These are phyloP conservation scores for Melanogaster broomeanus DNA, from an alignment of 768 basidiomycete genomes.

Conservation along the genomic window DNA sequence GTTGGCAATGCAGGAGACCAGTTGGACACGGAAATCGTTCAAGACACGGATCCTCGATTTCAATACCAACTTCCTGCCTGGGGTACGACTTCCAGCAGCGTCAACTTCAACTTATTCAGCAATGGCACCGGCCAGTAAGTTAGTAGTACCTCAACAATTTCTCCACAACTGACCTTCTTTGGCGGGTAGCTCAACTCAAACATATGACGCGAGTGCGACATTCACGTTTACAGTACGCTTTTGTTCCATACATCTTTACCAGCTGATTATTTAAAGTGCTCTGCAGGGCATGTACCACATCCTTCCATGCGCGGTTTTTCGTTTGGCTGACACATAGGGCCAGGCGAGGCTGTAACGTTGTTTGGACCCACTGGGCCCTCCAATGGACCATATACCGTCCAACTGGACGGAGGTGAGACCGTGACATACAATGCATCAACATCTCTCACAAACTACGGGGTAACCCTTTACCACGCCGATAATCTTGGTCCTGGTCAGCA, in stretches of 20 bases:
- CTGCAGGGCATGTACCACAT: conserved; percentile 24
- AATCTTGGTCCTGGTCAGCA: conserved; percentile 43
- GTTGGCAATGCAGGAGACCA: conserved; percentile 16
- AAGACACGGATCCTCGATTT: conserved; percentile 41
- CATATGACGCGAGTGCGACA: conserved; percentile 32
- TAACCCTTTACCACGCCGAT: conserved; percentile 34
- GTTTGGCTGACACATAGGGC: not conserved
- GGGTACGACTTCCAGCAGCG: conserved; percentile 30
- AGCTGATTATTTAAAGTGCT: conserved; percentile 10
- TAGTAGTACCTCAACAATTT: not conserved
- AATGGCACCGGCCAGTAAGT: conserved; percentile 45
- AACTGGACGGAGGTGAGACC: conserved; percentile 33
- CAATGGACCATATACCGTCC: conserved; percentile 36
- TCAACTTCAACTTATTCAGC: conserved; percentile 40
- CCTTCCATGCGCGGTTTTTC: not conserved
- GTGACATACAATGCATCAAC: conserved; percentile 20
- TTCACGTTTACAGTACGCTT: conserved; percentile 42
- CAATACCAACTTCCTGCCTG: conserved; percentile 38
- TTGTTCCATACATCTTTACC: not conserved
- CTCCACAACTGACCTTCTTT: not conserved
- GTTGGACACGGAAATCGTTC: conserved; percentile 18
- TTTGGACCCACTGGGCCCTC: conserved; percentile 43
- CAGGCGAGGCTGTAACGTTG: conserved; percentile 47
- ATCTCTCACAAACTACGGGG: conserved; percentile 25
- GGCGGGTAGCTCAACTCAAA: conserved; percentile 33